Evolutionary conservation across 768 basidiomycete genomes (phyloP), one percentile per base, ranked within the genome.

Genomic region (Rhodotorula toruloides): DNA sequence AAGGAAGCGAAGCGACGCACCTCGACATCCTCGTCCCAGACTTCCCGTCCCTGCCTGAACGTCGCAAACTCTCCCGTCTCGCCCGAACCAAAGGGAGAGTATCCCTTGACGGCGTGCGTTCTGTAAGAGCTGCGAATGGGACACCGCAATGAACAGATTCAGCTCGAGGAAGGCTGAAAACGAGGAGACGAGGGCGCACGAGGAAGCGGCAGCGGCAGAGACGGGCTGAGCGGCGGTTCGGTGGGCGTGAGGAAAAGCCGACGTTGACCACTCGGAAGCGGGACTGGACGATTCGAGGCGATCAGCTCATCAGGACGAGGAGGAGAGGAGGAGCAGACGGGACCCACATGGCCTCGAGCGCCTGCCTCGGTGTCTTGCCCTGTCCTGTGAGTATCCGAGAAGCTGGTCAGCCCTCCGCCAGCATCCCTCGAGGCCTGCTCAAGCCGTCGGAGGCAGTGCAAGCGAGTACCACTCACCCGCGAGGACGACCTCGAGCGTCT

Each of bases 61-160:
- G 70, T 71, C 3, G 70, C 70, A 27, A 71, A 67, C 53, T 71
- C 70, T 54, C 67, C 64, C 12, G 58, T 27, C 40, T 64, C 58
- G 58, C 53, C 63, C 2, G 70, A 64, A 4, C 70, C 70, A 29
- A 61, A 61, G 4, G 43, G 7, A 0, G 70, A 67, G 42, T 54
- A 56, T 2, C 53, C 53, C 3, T 46, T 12, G 34, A 70, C 47
- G 25, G 58, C 48, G 27, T 66, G 69, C 3, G 54, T 47, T 12
- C 39, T 44, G 48, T 44, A 55, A 4, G 53, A 47, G 22, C 64
- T 70, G 47, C 36, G 21, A 14, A 19, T 1, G 27, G 19, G 25
- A 1, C 9, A 5, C 12, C 5, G 14, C 2, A 5, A 21, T n/a
- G 27, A 31, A 17, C 19, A 22, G n/a, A 4, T 19, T 44, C 34